Evolutionary conservation across 371 early-diverging fungal species (phyloP).

Genomic region (Mucor lusitanicus): DNA sequence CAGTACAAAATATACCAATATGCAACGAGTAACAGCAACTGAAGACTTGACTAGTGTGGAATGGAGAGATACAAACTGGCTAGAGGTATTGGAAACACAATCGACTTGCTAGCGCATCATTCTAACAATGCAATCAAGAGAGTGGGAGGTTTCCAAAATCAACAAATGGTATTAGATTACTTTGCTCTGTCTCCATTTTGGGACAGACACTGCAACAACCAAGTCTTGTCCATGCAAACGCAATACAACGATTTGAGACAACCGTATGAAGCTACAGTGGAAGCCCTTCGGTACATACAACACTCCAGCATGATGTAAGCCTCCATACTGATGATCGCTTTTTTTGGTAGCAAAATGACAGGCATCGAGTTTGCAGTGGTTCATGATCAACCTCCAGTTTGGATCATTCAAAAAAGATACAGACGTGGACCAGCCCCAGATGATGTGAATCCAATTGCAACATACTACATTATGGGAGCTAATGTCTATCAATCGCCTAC

Average conservation of each 20-base stretch:
- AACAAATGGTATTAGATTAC: slow-evolving; percentile 92
- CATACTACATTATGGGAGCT: slow-evolving; percentile 89
- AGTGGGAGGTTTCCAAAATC: slow-evolving; percentile 69
- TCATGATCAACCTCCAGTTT: slow-evolving; percentile 80
- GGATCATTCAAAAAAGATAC: slow-evolving; percentile 82
- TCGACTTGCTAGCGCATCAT: neutral
- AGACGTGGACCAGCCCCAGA: slow-evolving; percentile 59
- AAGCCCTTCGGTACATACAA: slow-evolving; percentile 59
- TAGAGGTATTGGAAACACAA: slow-evolving; percentile 31
- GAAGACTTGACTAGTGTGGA: slow-evolving; percentile 52
- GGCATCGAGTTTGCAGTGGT: slow-evolving; percentile 87
- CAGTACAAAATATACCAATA: slow-evolving; percentile 1
- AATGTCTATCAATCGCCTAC: slow-evolving; percentile 94
- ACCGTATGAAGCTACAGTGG: slow-evolving; percentile 48
- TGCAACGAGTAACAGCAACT: slow-evolving; percentile 32
- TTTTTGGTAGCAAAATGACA: slow-evolving; percentile 70
- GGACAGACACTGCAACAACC: slow-evolving; percentile 95
- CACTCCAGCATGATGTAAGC: neutral
- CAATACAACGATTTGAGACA: slow-evolving; percentile 86
- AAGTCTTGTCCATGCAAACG: slow-evolving; percentile 96
- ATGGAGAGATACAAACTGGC: slow-evolving; percentile 54
- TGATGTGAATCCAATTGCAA: slow-evolving; percentile 70
- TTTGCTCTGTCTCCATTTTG: slow-evolving; percentile 96
- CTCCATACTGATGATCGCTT: neutral
- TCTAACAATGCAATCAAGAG: slow-evolving; percentile 32